Evolutionary conservation across 768 basidiomycete species (phyloP), one percentile per base, ranked within the genome.

Genomic region (Mrakia gelida): DNA sequence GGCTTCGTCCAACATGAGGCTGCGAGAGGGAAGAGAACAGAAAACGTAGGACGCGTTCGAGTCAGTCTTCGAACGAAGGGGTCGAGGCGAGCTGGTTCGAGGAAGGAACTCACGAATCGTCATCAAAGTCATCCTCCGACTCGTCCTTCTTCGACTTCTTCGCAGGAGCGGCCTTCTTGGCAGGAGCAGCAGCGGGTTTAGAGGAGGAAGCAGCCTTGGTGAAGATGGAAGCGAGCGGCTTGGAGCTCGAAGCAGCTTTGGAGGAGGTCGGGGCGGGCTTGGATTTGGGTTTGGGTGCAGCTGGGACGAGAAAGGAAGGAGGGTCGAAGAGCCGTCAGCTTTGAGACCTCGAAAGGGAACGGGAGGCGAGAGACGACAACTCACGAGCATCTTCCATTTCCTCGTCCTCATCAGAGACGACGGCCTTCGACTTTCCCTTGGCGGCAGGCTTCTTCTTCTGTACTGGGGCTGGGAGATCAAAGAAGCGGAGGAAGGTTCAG

Each of bases 121-220:
- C 75, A 32, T 76, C 72, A 62, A 43, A 78, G 23, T 86, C 86
- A 62, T 87, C 85, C 34, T 88, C 87, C 73, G 87, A 88, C 70
- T 87, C 86, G 11, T 83, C 81, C 83, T 86, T 85, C 83, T 89
- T 83, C 80, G 86, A 81, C 63, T 81, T 77, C 71, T 77, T 75
- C 21, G 38, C 38, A 0, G 67, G 21, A 71, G 65, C 76, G 63
- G 78, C 78, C 78, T 80, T 79, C 68, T 81, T 81, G 73, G 62
- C 62, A 38, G 62, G 41, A 72, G 75, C 76, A 72, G 75, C 76
- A 71, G 81, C 73, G 45, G 71, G 76, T 72, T 75, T 79, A 11
- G 76, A 56, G 38, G 65, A 30, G 23, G 77, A n/a, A 52, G 75
- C 18, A 38, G 67, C n/a, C 75, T 73, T 68, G 71, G 26, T 59